Evolutionary conservation across 1,139 yeast species (phyloP), one percentile per base, ranked within the genome.

Genomic region (Pichia terricola): DNA sequence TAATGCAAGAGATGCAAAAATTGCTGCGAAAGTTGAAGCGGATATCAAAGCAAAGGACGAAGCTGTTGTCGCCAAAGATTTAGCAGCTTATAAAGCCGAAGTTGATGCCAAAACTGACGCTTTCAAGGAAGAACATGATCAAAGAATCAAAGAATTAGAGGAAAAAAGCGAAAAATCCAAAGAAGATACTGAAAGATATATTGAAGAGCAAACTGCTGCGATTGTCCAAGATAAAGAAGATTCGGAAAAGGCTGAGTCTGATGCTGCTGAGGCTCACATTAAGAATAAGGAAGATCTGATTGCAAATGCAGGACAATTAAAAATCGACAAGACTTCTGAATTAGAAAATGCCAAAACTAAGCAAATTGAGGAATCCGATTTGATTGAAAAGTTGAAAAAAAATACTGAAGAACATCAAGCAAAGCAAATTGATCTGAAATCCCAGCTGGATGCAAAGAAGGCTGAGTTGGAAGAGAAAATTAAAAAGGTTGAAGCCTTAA

Each of bases 261-360:
- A 67, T 46, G 77, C 79, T 4, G 69, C 67, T 40, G 73, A 64
- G 45, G 64, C 70, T 47, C 81, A 75, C 53, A 66, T 53, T 11
- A 59, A 60, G 28, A 74, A 73, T 53, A 72, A 71, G 57, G 74
- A 70, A 45, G 66, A 68, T 33, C 61, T 73, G 45, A 50, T 60
- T 38, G 65, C 64, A 53, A 72, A 71, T 53, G 75, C 72, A 47
- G 76, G 66, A 37, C 71, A 72, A 50, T 65, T 72, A 54, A 69
- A 66, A 45, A 69, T 69, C 32, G 69, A 75, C 45, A 75, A 73
- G 58, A 63, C 69, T 40, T 69, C 69, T 50, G 79, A 72, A 50
- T 65, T 75, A 50, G 75, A 68, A 51, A 73, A 67, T 42, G 60
- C 77, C 16, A 75, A 73, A 57, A 55, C 63, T 16, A 62, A 63